A percentile compares a stretch with the other conserved stretches of the same genome.
Conservation (phyloP, 2,329 filamentous ascomycete species). For the Trematosphaeria pertusa region DNA sequence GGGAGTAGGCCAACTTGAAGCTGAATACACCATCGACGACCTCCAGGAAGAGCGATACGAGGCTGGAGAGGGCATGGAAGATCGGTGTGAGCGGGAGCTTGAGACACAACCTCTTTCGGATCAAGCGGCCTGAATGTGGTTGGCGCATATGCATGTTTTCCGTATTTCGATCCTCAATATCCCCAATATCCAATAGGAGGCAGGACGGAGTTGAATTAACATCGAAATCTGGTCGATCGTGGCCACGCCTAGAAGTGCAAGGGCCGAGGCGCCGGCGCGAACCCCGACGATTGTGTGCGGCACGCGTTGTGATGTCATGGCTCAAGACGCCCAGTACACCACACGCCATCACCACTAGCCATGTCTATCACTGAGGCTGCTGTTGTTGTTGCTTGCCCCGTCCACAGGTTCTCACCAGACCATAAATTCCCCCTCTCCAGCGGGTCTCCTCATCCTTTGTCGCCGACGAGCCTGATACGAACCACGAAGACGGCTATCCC, state of each 20-base stretch:
- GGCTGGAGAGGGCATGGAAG: too few relatives aligned
- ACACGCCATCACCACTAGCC: constrained; percentile 34
- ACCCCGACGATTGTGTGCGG: constrained; percentile 22
- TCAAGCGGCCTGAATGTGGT: constrained; percentile 4
- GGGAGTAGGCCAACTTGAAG: too few relatives aligned
- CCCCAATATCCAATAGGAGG: constrained; percentile 11
- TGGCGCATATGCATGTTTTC: constrained; percentile 1
- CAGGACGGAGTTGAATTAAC: constrained; percentile 11
- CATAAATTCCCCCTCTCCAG: too few relatives aligned
- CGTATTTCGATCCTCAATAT: not conserved
- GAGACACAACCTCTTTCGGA: constrained; percentile 5
- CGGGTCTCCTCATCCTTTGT: too few relatives aligned
- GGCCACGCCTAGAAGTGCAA: constrained; percentile 13
- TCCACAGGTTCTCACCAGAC: too few relatives aligned
- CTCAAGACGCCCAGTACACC: constrained; percentile 10
- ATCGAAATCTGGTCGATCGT: constrained; percentile 18
- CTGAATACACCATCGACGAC: too few relatives aligned
- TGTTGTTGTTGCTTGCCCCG: too few relatives aligned
- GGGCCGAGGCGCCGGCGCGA: constrained; percentile 13
- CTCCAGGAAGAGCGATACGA: too few relatives aligned
- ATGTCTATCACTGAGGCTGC: constrained; percentile 18
- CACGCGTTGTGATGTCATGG: constrained; percentile 38
- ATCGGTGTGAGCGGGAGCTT: too few relatives aligned
- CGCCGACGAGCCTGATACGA: too few relatives aligned
- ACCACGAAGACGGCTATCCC: too few relatives aligned